These are phyloP conservation scores for Yamadazyma olivae DNA, from an alignment of 805 yeast species.

Conservation along the genomic window DNA sequence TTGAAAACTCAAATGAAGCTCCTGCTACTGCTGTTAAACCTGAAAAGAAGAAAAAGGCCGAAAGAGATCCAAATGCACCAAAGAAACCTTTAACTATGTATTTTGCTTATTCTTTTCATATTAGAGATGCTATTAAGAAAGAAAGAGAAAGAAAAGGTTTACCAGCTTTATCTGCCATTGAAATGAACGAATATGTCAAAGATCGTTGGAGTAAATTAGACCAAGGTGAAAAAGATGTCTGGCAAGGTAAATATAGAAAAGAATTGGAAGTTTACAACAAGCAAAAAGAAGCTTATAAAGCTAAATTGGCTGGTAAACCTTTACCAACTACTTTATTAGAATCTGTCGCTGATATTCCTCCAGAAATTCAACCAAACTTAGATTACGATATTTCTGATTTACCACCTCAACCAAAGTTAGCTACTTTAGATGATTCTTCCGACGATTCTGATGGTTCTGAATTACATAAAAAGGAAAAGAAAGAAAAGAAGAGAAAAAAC, in stretches of 20 bases:
- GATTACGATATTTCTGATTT: slow-evolving; percentile 13
- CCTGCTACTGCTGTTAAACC: slow-evolving; percentile 15
- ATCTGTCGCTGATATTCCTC: slow-evolving; percentile 3
- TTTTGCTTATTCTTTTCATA: slow-evolving; percentile 70
- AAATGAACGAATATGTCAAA: slow-evolving; percentile 75
- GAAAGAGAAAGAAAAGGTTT: slow-evolving; percentile 58
- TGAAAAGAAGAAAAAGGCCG: slow-evolving; percentile 43
- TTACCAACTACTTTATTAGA: slow-evolving; percentile 2
- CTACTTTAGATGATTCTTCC: slow-evolving; percentile 3
- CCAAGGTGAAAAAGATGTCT: slow-evolving; percentile 66
- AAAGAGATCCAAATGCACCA: slow-evolving; percentile 88
- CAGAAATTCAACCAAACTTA: slow-evolving; percentile 8
- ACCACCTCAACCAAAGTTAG: slow-evolving; percentile 7
- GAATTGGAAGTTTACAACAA: slow-evolving; percentile 37
- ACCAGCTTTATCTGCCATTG: slow-evolving; percentile 68
- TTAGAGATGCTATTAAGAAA: slow-evolving; percentile 66
- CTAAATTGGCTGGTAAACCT: slow-evolving; percentile 18
- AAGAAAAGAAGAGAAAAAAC: slow-evolving; percentile 35
- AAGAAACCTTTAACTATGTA: slow-evolving; percentile 89
- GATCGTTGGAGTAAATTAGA: slow-evolving; percentile 73
- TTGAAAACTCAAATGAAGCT: slow-evolving; percentile 17
- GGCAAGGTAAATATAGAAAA: slow-evolving; percentile 57
- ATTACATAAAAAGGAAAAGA: slow-evolving; percentile 46
- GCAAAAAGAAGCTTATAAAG: slow-evolving; percentile 34
- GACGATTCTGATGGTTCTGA: slow-evolving; percentile 9